A percentile compares a stretch with the other conserved stretches of the same genome.
Conservation (phyloP, 2,329 filamentous ascomycete genomes). For the Colletotrichum viniferum region DNA sequence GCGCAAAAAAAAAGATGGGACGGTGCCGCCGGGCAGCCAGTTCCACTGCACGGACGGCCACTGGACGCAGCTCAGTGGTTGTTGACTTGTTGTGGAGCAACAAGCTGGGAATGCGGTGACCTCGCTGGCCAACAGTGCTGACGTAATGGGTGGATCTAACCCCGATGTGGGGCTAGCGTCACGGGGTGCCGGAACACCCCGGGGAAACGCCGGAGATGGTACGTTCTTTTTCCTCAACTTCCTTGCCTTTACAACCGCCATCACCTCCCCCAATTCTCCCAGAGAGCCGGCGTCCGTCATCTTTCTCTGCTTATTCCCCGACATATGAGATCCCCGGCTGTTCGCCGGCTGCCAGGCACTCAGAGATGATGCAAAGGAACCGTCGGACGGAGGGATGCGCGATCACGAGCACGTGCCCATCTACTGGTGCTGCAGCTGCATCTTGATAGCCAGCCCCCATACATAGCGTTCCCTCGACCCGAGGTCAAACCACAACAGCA, state of each 20-base stretch:
- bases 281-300: background rate
- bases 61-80: background rate
- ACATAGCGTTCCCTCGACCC: background rate
- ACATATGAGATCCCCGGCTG: background rate
- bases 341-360: background rate
- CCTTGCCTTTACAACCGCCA: background rate
- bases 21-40: constrained; percentile 9
- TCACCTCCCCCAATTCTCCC: background rate
- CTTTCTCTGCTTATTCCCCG: background rate
- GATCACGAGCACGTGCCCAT: background rate
- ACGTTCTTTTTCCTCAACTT: background rate
- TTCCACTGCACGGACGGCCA: background rate
- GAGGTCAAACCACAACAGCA: background rate
- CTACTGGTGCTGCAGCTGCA: background rate
- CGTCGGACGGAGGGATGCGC: background rate
- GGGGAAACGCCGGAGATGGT: constrained; percentile 16
- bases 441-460: background rate
- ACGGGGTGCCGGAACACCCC: constrained; percentile 7
- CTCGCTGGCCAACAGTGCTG: constrained; percentile 9
- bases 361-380: background rate
- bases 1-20: constrained; percentile 14
- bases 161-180: background rate
- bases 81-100: background rate
- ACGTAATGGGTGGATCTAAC: background rate
- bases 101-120: background rate